Percentiles rank a stretch among this genome's conserved stretches.
phyloP scores from a whole-genome alignment of 345 rosid species.

The Geranium brycei region DNA sequence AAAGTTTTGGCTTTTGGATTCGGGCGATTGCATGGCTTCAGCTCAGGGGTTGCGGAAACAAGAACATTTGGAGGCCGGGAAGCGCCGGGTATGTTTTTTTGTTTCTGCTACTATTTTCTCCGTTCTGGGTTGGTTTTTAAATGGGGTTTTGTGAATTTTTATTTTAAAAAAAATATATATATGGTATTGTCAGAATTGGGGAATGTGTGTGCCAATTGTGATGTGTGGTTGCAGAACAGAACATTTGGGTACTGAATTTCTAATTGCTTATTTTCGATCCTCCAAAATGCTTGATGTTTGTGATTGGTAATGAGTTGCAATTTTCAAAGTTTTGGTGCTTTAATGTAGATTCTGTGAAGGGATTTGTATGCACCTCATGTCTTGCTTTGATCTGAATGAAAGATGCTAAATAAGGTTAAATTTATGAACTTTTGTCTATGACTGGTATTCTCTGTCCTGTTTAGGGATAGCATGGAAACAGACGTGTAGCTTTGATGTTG shows the following conservation, averaged over 20 bases:
- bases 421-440: no score
- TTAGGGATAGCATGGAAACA: not conserved
- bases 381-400: no score
- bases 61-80: constrained; percentile 85
- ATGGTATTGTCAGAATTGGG: no score
- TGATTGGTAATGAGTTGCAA: not conserved
- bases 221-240: no score
- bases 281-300: not conserved
- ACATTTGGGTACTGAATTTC: not conserved
- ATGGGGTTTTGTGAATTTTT: not conserved
- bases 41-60: constrained; percentile 79
- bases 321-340: no score
- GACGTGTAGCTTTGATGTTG: not conserved
- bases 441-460: no score
- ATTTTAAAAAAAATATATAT: not conserved
- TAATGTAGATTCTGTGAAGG: no score
- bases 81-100: constrained; percentile 53
- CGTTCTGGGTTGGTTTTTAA: not conserved
- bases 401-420: no score
- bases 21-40: constrained; percentile 50
- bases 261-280: no score
- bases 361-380: no score
- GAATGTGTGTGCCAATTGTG: no score
- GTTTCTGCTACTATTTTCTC: not conserved
- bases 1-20: not conserved